Conservation (phyloP, 202 grass and related monocot genomes). For the Hordeum pubiflorum region DNA sequence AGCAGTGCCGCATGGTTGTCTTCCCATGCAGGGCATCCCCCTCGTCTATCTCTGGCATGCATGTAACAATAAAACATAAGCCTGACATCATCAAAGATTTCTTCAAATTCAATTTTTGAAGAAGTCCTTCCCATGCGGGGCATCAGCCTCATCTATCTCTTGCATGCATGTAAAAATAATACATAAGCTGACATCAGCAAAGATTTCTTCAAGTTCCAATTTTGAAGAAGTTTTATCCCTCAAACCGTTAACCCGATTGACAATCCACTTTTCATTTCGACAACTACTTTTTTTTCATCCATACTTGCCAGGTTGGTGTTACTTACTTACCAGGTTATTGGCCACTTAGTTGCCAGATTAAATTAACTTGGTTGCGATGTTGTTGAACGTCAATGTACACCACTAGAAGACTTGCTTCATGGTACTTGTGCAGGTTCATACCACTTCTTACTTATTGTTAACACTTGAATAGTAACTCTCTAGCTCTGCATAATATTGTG, state of each 20-base stretch:
- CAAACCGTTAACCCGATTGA: neutral
- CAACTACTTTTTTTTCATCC: neutral
- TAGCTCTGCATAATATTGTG: neutral
- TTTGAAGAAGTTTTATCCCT: neutral
- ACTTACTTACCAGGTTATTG: neutral
- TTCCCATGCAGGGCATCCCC: neutral
- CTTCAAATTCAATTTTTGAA: neutral
- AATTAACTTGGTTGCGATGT: neutral
- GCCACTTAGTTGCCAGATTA: neutral
- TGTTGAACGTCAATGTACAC: neutral
- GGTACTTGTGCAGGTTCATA: neutral
- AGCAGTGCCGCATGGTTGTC: neutral
- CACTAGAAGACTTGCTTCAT: neutral
- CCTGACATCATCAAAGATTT: neutral
- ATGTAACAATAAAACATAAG: neutral
- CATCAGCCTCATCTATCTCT: neutral
- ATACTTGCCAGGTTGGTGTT: neutral
- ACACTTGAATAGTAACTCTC: neutral
- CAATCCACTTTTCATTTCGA: neutral
- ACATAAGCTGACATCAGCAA: neutral
- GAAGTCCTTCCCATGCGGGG: neutral
- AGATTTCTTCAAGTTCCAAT: neutral
- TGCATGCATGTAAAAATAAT: neutral
- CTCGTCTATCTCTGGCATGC: neutral
- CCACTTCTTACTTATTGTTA: neutral